Conservation (phyloP, 192 early-diverging fungal species). For the Coemansia javaensis region DNA sequence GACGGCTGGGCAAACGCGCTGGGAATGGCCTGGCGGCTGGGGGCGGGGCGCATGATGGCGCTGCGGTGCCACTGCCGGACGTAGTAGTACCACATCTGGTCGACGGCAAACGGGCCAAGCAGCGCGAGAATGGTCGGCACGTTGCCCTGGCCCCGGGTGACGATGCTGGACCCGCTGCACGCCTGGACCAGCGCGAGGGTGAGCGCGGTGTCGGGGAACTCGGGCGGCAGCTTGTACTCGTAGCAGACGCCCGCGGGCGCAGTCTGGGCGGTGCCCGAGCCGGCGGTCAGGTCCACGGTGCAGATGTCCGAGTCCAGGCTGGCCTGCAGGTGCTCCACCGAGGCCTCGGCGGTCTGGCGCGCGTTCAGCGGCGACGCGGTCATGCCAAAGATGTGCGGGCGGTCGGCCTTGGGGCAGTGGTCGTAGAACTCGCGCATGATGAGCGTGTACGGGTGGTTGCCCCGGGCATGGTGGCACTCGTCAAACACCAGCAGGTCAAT, state of each 20-base stretch:
- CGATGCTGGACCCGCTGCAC: slow-evolving; percentile 26
- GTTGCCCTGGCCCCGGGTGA: slow-evolving; percentile 43
- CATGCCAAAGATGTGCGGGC: slow-evolving; percentile 88
- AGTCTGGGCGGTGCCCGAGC: slow-evolving; percentile 1
- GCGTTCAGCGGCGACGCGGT: slow-evolving; percentile 80
- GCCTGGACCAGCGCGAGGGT: slow-evolving; percentile 28
- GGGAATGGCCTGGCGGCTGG: background rate
- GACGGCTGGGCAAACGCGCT: background rate
- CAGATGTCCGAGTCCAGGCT: slow-evolving; percentile 56
- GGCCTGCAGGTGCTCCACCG: slow-evolving; percentile 53
- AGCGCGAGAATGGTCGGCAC: slow-evolving; percentile 45
- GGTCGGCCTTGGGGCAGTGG: slow-evolving; percentile 26
- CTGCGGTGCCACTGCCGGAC: slow-evolving; percentile 45
- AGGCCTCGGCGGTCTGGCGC: slow-evolving; percentile 19
- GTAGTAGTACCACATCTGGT: slow-evolving; percentile 59
- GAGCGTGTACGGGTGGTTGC: slow-evolving; percentile 68
- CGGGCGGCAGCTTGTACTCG: slow-evolving; percentile 52
- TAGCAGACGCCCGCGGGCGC: slow-evolving; percentile 30
- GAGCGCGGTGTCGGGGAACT: slow-evolving; percentile 45
- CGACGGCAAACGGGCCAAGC: slow-evolving; percentile 77
- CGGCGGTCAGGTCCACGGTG: slow-evolving; percentile 49
- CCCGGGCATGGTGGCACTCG: slow-evolving; percentile 86
- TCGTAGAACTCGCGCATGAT: slow-evolving; percentile 84
- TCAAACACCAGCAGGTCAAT: slow-evolving; percentile 89
- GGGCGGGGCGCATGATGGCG: slow-evolving; percentile 13